phyloP scores from a whole-genome alignment of 176 grass and related monocot species.

The Triticum urartu region DNA sequence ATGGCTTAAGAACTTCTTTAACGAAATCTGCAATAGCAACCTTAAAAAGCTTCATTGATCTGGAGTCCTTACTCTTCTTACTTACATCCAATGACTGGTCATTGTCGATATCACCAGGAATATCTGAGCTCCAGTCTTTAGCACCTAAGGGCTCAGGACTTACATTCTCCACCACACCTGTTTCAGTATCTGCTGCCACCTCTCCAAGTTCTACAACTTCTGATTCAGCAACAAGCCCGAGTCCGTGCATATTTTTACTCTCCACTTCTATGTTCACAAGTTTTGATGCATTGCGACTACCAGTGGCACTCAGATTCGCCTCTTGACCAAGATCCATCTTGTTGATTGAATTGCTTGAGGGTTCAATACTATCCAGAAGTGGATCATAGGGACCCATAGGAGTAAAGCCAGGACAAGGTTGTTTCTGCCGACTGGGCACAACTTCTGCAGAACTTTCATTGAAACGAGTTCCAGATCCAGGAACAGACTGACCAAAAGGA shows the following conservation, averaged over 20 bases:
- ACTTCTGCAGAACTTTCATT: conserved; percentile 51
- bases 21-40: conserved; percentile 91
- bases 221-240: conserved; percentile 57
- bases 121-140: conserved; percentile 60
- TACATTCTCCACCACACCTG: conserved; percentile 74
- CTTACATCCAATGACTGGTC: conserved; percentile 58
- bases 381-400: conserved; percentile 79
- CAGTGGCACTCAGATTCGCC: conserved; percentile 32
- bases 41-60: conserved; percentile 91
- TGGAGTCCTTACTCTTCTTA: conserved; percentile 68
- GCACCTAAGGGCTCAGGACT: conserved; percentile 69
- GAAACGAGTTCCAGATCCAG: conserved; percentile 40
- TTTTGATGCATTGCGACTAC: conserved; percentile 39
- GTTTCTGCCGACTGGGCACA: conserved; percentile 34
- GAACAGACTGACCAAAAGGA: conserved; percentile 49
- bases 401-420: conserved; percentile 32
- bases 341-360: conserved; percentile 65
- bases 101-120: conserved; percentile 58
- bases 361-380: conserved; percentile 88
- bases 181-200: conserved; percentile 69
- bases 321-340: conserved; percentile 59
- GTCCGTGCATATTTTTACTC: conserved; percentile 48
- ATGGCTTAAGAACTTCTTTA: conserved; percentile 93
- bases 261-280: conserved; percentile 53
- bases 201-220: conserved; percentile 81